These are phyloP conservation scores for Fraxinus dipetala DNA, from an alignment of 305 asterid species.

Conservation along the genomic window DNA sequence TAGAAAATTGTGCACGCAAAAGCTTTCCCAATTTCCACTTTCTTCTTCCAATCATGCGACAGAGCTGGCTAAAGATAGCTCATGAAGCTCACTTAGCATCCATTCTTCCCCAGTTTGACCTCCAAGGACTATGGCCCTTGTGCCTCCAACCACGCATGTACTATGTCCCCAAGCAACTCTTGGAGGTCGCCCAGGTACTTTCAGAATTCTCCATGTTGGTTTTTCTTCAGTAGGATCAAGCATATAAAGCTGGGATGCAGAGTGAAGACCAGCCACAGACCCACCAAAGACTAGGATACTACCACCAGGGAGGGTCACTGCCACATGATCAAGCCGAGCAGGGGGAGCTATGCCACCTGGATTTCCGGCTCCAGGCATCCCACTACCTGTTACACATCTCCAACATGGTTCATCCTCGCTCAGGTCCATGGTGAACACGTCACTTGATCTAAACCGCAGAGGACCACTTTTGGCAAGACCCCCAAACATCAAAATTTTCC, in stretches of 20 bases:
- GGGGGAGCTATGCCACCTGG: constrained; percentile 18
- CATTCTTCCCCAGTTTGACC: constrained; percentile 6
- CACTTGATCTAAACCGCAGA: constrained; percentile 13
- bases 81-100: constrained; percentile 15
- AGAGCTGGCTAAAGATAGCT: constrained; percentile 13
- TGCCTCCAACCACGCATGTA: background rate
- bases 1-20: background rate
- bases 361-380: constrained; percentile 18
- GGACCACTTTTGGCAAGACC: constrained; percentile 18
- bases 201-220: background rate
- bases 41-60: background rate
- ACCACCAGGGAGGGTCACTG: background rate
- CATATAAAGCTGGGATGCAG: background rate
- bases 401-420: constrained; percentile 18
- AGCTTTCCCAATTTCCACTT: background rate
- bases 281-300: background rate
- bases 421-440: background rate
- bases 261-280: background rate
- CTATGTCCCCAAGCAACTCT: constrained; percentile 1
- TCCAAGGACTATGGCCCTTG: background rate
- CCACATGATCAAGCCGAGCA: constrained; percentile 8
- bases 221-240: background rate
- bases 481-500: constrained; percentile 18
- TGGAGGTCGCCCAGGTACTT: background rate
- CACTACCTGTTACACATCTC: constrained; percentile 15